Evolutionary conservation across 345 rosid genomes (phyloP).

Genomic region (Eutrema heterophyllum): DNA sequence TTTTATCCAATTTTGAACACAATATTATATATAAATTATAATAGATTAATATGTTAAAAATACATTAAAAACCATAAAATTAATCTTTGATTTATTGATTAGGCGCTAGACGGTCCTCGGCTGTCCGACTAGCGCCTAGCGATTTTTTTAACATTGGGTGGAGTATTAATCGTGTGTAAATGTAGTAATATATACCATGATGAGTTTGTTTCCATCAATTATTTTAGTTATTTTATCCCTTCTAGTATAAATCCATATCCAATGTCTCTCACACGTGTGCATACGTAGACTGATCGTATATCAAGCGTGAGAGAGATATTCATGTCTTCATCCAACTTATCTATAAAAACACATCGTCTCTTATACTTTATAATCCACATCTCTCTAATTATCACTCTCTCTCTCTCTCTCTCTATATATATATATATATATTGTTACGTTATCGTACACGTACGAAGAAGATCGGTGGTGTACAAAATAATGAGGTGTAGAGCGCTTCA

Average conservation of each 20-base stretch:
- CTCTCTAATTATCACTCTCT: background rate
- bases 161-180: background rate
- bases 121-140: too few relatives aligned
- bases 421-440: background rate
- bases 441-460: background rate
- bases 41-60: too few relatives aligned
- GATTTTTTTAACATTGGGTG: too few relatives aligned
- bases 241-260: background rate
- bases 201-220: background rate
- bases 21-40: too few relatives aligned
- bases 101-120: too few relatives aligned
- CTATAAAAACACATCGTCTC: slow-evolving; percentile 14
- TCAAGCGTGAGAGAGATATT: slow-evolving; percentile 25
- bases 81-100: too few relatives aligned
- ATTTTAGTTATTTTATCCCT: background rate
- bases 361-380: background rate
- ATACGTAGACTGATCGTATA: slow-evolving; percentile 1
- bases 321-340: background rate
- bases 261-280: slow-evolving; percentile 21
- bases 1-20: too few relatives aligned
- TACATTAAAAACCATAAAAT: too few relatives aligned
- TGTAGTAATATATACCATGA: background rate
- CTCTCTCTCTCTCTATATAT: background rate
- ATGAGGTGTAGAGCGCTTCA: slow-evolving; percentile 29
- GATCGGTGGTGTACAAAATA: slow-evolving; percentile 17